These are phyloP conservation scores for Apiotrichum laibachii DNA, from an alignment of 1,284 basidiomycete genomes.

Conservation along the genomic window DNA sequence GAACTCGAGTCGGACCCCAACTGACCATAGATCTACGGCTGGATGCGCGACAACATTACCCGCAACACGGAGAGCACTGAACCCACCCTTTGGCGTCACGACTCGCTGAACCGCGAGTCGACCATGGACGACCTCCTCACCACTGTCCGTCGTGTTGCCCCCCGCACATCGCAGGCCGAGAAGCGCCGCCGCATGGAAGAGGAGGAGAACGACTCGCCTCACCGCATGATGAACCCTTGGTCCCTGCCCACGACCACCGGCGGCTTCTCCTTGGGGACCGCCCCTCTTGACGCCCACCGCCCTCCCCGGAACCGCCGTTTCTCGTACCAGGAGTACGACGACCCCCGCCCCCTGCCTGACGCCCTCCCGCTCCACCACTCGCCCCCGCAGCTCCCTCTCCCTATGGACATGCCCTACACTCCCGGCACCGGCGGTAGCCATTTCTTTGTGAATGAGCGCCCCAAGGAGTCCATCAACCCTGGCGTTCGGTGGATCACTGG, in stretches of 20 bases:
- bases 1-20: not conserved
- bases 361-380: not conserved
- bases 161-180: conserved; percentile 2
- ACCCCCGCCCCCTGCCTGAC: not conserved
- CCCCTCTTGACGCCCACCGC: not conserved
- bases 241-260: too few species aligned
- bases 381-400: too few species aligned
- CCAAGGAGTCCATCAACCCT: not conserved
- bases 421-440: not conserved
- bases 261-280: not conserved
- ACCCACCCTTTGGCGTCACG: conserved; percentile 3
- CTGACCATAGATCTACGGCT: conserved; percentile 3
- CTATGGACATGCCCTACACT: not conserved
- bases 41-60: conserved; percentile 5
- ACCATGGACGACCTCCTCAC: not conserved
- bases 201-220: not conserved
- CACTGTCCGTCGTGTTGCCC: not conserved
- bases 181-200: conserved; percentile 2
- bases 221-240: not conserved
- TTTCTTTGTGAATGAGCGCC: not conserved
- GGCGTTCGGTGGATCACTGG: not conserved
- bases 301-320: too few species aligned
- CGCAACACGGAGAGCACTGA: conserved; percentile 5
- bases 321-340: not conserved
- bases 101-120: not conserved